Conservation (phyloP, 139 green algal genomes). For the Coelastrella sp. region DNA sequence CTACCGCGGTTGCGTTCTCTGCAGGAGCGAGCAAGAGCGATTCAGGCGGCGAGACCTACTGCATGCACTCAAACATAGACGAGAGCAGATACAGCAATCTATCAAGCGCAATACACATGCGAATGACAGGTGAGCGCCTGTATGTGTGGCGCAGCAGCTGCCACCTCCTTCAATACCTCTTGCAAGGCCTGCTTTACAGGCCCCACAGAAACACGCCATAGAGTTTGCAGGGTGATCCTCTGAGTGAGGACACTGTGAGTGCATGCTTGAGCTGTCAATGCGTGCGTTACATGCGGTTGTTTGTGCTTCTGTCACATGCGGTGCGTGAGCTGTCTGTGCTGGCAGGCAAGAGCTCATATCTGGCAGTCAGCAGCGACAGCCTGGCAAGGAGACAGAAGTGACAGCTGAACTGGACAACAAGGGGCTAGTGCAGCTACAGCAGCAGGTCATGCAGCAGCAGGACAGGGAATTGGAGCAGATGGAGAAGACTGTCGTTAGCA, state of each 20-base stretch:
- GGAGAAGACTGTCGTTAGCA: slow-evolving; percentile 79
- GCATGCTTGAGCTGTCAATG: no score
- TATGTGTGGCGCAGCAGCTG: no score
- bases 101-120: slow-evolving; percentile 71
- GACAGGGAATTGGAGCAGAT: slow-evolving; percentile 83
- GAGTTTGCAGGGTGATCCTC: no score
- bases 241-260: no score
- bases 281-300: no score
- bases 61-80: slow-evolving; percentile 69
- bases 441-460: slow-evolving; percentile 82
- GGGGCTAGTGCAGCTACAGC: slow-evolving; percentile 81
- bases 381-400: slow-evolving; percentile 66
- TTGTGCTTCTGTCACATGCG: no score
- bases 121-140: slow-evolving; percentile 59
- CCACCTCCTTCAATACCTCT: no score
- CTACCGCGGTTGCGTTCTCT: neutral
- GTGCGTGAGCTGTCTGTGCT: neutral
- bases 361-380: slow-evolving; percentile 11
- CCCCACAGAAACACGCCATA: no score
- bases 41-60: slow-evolving; percentile 86
- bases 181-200: no score
- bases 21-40: slow-evolving; percentile 88
- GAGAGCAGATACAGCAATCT: slow-evolving; percentile 84
- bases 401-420: slow-evolving; percentile 78
- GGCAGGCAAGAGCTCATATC: slow-evolving; percentile 21